Conservation (phyloP, 176 grass and related monocot species). For the Thinopyrum elongatum region DNA sequence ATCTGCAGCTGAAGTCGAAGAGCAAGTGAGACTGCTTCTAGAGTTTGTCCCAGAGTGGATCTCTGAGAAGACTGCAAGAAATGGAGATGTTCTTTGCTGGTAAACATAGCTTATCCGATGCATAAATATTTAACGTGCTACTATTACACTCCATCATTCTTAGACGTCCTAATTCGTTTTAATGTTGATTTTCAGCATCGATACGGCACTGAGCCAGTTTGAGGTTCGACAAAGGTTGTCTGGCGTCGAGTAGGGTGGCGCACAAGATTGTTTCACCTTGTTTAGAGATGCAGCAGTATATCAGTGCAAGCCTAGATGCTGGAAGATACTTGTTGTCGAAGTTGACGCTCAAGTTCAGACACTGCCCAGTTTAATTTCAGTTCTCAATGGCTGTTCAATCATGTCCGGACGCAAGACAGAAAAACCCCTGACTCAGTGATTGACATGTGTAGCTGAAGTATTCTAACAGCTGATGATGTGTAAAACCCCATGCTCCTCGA, state of each 20-base stretch:
- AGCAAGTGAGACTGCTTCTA: constrained; percentile 60
- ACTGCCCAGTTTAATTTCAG: too few species aligned
- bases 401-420: too few species aligned
- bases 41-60: constrained; percentile 89
- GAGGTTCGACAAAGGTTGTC: constrained; percentile 65
- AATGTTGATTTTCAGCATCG: constrained; percentile 36
- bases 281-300: not conserved
- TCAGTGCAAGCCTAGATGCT: too few species aligned
- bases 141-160: too few species aligned
- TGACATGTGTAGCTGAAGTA: too few species aligned
- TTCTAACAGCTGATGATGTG: too few species aligned
- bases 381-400: too few species aligned
- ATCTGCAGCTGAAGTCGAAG: constrained; percentile 69
- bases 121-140: not conserved
- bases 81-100: constrained; percentile 58
- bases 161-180: not conserved
- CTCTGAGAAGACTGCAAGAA: constrained; percentile 49
- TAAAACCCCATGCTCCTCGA: too few species aligned
- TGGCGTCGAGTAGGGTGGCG: constrained; percentile 32
- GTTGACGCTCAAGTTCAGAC: too few species aligned
- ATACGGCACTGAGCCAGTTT: constrained; percentile 41
- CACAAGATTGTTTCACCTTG: not conserved
- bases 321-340: too few species aligned
- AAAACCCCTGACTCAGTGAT: too few species aligned
- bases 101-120: constrained; percentile 23